phyloP scores from a whole-genome alignment of 768 basidiomycete species.

The Boletus tomentosulus region DNA sequence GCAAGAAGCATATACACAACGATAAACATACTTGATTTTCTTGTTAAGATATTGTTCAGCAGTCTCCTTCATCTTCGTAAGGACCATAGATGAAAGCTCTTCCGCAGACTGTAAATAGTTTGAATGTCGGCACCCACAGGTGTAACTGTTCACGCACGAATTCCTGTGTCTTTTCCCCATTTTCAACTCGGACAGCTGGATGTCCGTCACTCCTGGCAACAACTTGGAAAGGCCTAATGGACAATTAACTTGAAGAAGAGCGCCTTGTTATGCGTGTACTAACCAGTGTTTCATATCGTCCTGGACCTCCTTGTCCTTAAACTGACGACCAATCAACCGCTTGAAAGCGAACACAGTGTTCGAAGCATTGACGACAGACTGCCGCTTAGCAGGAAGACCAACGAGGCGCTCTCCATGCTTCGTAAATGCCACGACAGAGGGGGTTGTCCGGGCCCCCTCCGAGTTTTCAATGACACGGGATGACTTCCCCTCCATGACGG shows the following conservation, averaged over 20 bases:
- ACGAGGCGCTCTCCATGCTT: slow-evolving; percentile 97
- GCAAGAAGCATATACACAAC: not conserved
- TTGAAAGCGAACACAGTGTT: slow-evolving; percentile 96
- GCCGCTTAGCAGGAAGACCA: slow-evolving; percentile 94
- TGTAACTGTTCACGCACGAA: slow-evolving; percentile 51
- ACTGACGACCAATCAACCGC: slow-evolving; percentile 92
- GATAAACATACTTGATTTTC: slow-evolving; percentile 74
- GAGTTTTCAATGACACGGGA: slow-evolving; percentile 96
- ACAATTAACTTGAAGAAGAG: not conserved
- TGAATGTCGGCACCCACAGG: slow-evolving; percentile 1
- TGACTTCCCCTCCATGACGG: slow-evolving; percentile 93
- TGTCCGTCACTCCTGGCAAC: slow-evolving; percentile 67
- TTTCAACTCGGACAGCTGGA: slow-evolving; percentile 82
- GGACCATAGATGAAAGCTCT: slow-evolving; percentile 83
- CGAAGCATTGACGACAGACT: slow-evolving; percentile 91
- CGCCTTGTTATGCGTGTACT: slow-evolving; percentile 11
- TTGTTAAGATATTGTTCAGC: slow-evolving; percentile 92
- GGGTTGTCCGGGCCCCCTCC: slow-evolving; percentile 96
- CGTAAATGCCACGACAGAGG: slow-evolving; percentile 97
- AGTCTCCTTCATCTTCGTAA: slow-evolving; percentile 93
- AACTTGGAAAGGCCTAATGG: slow-evolving; percentile 73
- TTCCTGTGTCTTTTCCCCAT: slow-evolving; percentile 75
- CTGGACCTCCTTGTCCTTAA: slow-evolving; percentile 89
- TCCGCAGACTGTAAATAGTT: slow-evolving; percentile 62
- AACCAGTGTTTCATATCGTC: slow-evolving; percentile 85